A percentile compares a stretch with the other conserved stretches of the same genome.
These are phyloP conservation scores for Aspergillus texensis DNA, from an alignment of 2,329 filamentous ascomycete species.

Conservation along the genomic window DNA sequence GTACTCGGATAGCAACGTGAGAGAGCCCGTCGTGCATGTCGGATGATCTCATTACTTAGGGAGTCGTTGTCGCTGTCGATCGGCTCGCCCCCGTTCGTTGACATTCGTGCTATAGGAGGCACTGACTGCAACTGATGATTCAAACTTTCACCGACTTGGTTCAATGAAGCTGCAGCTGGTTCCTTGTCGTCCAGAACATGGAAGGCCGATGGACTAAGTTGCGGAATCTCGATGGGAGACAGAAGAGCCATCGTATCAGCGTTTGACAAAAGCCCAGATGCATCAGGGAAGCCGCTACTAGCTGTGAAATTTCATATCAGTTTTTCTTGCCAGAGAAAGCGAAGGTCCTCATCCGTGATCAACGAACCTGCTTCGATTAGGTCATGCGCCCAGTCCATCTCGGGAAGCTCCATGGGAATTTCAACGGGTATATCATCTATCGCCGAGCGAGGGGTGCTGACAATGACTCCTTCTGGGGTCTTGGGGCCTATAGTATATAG, in stretches of 20 bases:
- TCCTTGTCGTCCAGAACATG: neutral
- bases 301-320: neutral
- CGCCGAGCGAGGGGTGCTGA: constrained; percentile 15
- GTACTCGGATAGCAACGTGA: neutral
- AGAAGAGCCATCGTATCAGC: neutral
- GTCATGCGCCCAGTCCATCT: neutral
- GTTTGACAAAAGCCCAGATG: neutral
- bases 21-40: neutral
- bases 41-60: neutral
- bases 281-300: neutral
- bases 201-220: neutral
- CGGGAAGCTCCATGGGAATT: neutral
- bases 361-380: neutral
- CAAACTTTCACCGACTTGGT: neutral
- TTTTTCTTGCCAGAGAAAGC: neutral
- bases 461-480: constrained; percentile 19
- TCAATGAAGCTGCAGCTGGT: neutral
- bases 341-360: neutral
- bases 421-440: neutral
- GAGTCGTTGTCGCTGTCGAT: neutral
- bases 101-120: neutral
- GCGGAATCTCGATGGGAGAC: neutral
- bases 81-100: neutral
- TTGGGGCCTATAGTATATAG: constrained; percentile 14
- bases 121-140: neutral